phyloP scores from a whole-genome alignment of 2,329 filamentous ascomycete species.

The Coniochaeta sp. region DNA sequence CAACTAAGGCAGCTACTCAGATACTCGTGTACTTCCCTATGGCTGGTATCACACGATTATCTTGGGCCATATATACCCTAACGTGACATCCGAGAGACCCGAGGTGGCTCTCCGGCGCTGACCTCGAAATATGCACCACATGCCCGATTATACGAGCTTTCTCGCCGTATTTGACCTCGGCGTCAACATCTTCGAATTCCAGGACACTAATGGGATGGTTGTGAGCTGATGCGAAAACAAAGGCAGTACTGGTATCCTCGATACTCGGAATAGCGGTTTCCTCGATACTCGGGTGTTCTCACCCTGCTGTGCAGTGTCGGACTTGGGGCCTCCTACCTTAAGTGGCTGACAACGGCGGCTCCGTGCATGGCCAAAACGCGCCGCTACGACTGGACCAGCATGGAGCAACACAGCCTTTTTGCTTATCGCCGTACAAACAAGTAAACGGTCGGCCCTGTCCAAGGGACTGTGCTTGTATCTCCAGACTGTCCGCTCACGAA shows the following conservation, averaged over 20 bases:
- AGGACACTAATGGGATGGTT: background rate
- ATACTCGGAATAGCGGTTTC: background rate
- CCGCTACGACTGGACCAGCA: background rate
- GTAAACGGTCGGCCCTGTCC: too few species aligned
- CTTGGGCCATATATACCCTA: background rate
- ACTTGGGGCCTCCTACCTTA: background rate
- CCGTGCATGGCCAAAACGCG: background rate
- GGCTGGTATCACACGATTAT: background rate
- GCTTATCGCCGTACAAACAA: too few species aligned
- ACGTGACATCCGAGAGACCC: background rate
- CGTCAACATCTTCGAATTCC: background rate
- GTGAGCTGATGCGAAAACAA: background rate
- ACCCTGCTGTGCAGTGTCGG: background rate
- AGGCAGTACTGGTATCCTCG: background rate
- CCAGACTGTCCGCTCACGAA: too few species aligned
- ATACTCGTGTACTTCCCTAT: too few species aligned
- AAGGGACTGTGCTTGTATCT: too few species aligned
- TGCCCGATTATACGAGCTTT: background rate
- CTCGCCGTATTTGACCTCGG: background rate
- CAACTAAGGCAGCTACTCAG: background rate
- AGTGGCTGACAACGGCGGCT: background rate
- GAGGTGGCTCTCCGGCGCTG: background rate
- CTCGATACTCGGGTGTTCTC: background rate
- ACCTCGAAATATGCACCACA: background rate
- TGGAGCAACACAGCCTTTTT: too few species aligned